Evolutionary conservation across 1,284 basidiomycete genomes (phyloP), one percentile per base, ranked within the genome.

Genomic region (Moesziomyces sp.): DNA sequence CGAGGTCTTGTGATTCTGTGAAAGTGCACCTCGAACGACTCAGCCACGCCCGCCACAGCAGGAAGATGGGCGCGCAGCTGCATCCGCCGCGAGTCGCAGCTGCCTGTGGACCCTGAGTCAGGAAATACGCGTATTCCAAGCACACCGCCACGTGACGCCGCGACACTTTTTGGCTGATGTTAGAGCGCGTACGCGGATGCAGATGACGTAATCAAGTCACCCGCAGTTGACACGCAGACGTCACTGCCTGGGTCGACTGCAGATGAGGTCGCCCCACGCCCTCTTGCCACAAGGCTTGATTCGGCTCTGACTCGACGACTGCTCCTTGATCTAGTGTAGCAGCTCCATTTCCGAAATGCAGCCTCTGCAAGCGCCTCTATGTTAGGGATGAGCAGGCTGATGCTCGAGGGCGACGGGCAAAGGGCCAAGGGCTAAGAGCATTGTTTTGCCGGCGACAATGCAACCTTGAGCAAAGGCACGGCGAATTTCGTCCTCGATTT

Each of bases 401-500:
- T 34, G 30, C 30, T 18, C 14, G 38, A 18, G 56, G 48, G 47
- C 42, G 24, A 43, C 34, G 57, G 57, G 57, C 44, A n/a, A n/a
- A 59, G 51, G 50, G 46, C 35, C 24, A 21, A 46, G 34, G 56
- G 50, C 48, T 11, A 3, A 5, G 44, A 8, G 19, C n/a, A 8
- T 5, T 19, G 44, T 21, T 19, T 13, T 13, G 44, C 16, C 28
- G 8, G 8, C 26, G 24, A 11, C 49, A 44, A n/a, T 52, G 40
- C 43, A 52, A 52, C 35, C 34, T 52, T 43, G 57, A 38, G 30
- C 30, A 34, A 34, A 28, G 26, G 6, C 26, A 28, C 30, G 30
- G 30, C 34, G 24, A 38, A 24, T 35, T 50, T 18, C n/a, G 19
- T 18, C 30, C 58, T 53, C 52, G 58, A 60, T 35, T 60, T 49